Conservation (phyloP, 495 filamentous ascomycete species). For the Monascus purpureus region DNA sequence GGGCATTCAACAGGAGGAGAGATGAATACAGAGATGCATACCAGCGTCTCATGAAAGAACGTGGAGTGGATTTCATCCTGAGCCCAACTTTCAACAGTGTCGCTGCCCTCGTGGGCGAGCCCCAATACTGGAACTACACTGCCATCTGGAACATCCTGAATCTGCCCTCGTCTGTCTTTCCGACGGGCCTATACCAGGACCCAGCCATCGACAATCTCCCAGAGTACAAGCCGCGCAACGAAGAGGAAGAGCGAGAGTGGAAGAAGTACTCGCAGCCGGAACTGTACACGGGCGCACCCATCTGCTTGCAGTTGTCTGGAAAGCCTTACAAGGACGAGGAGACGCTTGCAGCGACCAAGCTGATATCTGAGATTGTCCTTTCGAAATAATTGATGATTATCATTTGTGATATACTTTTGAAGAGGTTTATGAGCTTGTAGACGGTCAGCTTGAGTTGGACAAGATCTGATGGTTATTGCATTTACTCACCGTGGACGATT, state of each 20-base stretch:
- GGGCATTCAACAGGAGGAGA: slow-evolving; percentile 31
- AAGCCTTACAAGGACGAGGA: slow-evolving; percentile 29
- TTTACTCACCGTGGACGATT: too few species aligned
- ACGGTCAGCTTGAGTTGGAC: too few species aligned
- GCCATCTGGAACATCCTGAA: slow-evolving; percentile 63
- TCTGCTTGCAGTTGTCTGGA: slow-evolving; percentile 39
- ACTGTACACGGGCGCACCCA: slow-evolving; percentile 28
- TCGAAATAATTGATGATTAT: too few species aligned
- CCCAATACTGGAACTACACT: slow-evolving; percentile 59
- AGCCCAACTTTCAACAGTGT: slow-evolving; percentile 46
- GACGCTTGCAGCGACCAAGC: slow-evolving; percentile 20
- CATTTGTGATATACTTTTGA: too few species aligned
- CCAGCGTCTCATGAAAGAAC: slow-evolving; percentile 42
- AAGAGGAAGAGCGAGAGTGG: slow-evolving; percentile 26
- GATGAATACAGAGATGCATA: slow-evolving; percentile 47
- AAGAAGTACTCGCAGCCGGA: slow-evolving; percentile 21
- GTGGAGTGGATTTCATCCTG: slow-evolving; percentile 55
- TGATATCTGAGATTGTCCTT: slow-evolving; percentile 18
- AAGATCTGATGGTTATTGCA: too few species aligned
- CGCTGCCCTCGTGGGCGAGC: slow-evolving; percentile 44
- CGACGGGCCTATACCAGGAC: slow-evolving; percentile 33
- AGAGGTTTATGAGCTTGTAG: too few species aligned
- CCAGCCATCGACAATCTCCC: slow-evolving; percentile 14
- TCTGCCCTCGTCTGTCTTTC: slow-evolving; percentile 47
- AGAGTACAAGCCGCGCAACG: slow-evolving; percentile 17